These are phyloP conservation scores for Brassica juncea DNA, from an alignment of 345 rosid genomes.

Conservation along the genomic window DNA sequence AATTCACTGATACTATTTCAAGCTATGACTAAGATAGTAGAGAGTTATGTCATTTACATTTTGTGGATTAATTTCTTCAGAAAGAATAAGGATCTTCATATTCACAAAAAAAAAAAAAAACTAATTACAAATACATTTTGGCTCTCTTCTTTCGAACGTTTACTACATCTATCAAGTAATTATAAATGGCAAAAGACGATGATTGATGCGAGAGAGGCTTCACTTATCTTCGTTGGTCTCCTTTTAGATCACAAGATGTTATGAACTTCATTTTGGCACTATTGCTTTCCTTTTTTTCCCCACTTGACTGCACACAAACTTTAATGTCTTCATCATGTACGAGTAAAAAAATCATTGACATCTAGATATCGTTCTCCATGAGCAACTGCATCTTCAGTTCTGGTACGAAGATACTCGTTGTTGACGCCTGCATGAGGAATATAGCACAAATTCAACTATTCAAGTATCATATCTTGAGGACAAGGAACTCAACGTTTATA, in stretches of 20 bases:
- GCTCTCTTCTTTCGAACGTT: neutral
- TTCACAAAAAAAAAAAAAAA: conserved; percentile 24
- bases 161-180: conserved; percentile 24
- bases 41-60: no score
- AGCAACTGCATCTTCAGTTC: conserved; percentile 89
- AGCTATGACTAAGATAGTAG: neutral
- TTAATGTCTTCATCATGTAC: conserved; percentile 40
- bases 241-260: conserved; percentile 1
- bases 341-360: conserved; percentile 79
- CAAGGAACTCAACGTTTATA: neutral
- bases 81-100: conserved; percentile 20
- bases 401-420: conserved; percentile 76
- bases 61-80: neutral
- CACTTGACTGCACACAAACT: conserved; percentile 28
- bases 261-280: conserved; percentile 15
- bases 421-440: conserved; percentile 60
- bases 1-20: conserved; percentile 12
- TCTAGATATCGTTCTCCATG: conserved; percentile 92
- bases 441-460: conserved; percentile 4
- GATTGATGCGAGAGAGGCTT: conserved; percentile 10
- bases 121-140: conserved; percentile 25
- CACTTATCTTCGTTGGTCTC: conserved; percentile 15
- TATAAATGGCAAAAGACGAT: conserved; percentile 16
- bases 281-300: neutral
- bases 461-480: conserved; percentile 2